A percentile compares a stretch with the other conserved stretches of the same genome.
Evolutionary conservation across 805 yeast genomes (phyloP).

Genomic region (Nakazawaea holstii): DNA sequence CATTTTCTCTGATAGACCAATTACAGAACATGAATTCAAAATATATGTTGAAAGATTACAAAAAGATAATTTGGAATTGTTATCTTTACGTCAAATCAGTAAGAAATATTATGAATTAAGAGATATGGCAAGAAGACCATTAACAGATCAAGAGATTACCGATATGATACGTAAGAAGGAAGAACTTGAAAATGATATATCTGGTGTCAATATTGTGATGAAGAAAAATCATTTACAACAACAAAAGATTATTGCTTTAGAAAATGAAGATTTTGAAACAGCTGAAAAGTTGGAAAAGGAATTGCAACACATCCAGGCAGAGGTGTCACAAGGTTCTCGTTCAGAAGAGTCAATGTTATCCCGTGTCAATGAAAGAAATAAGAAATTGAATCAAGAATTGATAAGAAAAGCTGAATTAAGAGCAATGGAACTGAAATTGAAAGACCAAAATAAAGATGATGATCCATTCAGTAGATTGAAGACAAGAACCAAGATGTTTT

Average conservation of each 20-base stretch:
- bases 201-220: constrained; percentile 72
- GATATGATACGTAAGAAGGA: constrained; percentile 73
- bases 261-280: constrained; percentile 40
- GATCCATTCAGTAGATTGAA: constrained; percentile 90
- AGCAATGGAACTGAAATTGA: constrained; percentile 45
- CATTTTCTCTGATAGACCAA: constrained; percentile 72
- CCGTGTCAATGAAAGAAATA: constrained; percentile 77
- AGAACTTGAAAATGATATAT: constrained; percentile 47
- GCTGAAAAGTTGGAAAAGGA: constrained; percentile 41
- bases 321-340: constrained; percentile 30
- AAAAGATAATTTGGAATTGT: constrained; percentile 51
- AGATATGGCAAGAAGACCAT: constrained; percentile 55
- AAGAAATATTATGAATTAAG: constrained; percentile 59
- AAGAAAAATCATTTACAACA: constrained; percentile 68
- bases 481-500: constrained; percentile 82
- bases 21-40: constrained; percentile 67
- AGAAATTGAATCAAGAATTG: constrained; percentile 70
- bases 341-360: constrained; percentile 45
- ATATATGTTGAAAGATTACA: constrained; percentile 59
- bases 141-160: constrained; percentile 71
- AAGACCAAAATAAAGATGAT: constrained; percentile 49
- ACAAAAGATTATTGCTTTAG: constrained; percentile 70
- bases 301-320: constrained; percentile 31
- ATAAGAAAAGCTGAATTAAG: constrained; percentile 75
- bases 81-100: constrained; percentile 59